Percentiles rank a stretch among this genome's conserved stretches.
Evolutionary conservation across 768 basidiomycete species (phyloP).

Genomic region (Agaricus blazei): DNA sequence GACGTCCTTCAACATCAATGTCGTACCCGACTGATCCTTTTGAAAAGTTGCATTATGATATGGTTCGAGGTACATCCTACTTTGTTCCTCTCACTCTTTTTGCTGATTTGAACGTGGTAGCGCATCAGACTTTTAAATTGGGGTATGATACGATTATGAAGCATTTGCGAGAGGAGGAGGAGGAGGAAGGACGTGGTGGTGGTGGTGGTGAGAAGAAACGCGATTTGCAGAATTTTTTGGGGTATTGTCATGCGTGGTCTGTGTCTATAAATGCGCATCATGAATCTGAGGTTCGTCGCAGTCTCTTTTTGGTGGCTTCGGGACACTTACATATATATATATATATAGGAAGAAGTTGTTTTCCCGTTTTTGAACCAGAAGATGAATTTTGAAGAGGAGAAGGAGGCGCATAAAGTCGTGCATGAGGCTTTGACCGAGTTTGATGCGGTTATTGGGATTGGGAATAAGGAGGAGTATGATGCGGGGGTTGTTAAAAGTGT

Average conservation of each 20-base stretch:
- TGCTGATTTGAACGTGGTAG: neutral
- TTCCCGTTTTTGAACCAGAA: slow-evolving; percentile 7
- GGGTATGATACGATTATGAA: neutral
- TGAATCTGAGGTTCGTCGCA: neutral
- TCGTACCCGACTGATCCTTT: neutral
- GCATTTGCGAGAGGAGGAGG: neutral
- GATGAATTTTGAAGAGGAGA: slow-evolving; percentile 2
- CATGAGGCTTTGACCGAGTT: neutral
- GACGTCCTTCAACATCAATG: neutral
- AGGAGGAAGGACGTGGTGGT: too few relatives aligned
- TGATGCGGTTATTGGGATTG: neutral
- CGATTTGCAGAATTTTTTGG: slow-evolving; percentile 1
- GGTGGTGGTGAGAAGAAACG: neutral
- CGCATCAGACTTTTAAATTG: slow-evolving; percentile 3
- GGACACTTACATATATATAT: neutral
- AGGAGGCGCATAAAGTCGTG: neutral
- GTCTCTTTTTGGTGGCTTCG: neutral
- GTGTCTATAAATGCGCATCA: neutral
- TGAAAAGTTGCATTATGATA: slow-evolving; percentile 3
- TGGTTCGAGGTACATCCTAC: neutral
- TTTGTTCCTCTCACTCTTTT: neutral
- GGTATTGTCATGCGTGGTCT: slow-evolving; percentile 3
- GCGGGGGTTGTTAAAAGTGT: neutral
- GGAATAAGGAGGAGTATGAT: slow-evolving; percentile 1
- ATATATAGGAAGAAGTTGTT: neutral